Evolutionary conservation across 495 filamentous ascomycete genomes (phyloP).

Genomic region (Cryomyces minteri): DNA sequence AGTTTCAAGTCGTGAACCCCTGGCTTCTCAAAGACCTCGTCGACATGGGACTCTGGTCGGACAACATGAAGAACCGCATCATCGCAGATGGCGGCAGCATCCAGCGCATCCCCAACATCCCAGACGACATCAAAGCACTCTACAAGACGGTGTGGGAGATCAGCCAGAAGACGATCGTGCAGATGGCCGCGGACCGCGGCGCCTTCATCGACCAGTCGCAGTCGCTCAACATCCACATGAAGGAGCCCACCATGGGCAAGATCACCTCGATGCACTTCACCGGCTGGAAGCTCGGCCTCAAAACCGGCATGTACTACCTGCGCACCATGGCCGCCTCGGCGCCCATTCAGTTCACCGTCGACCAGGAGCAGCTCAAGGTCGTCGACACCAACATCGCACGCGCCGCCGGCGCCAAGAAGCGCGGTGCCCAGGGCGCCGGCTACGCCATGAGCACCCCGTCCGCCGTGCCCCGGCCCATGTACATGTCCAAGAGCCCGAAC

Average conservation of each 20-base stretch:
- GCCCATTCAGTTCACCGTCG: conserved; percentile 97
- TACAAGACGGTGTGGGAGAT: conserved; percentile 99
- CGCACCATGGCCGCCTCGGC: conserved; percentile 93
- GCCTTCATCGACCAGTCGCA: conserved; percentile 98
- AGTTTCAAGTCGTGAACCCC: conserved; percentile 99
- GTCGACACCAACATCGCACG: conserved; percentile 67
- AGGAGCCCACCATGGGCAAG: conserved; percentile 98
- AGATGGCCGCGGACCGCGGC: conserved; percentile 97
- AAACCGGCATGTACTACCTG: conserved; percentile 99
- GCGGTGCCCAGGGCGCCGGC: conserved; percentile 25
- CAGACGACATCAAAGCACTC: conserved; percentile 82
- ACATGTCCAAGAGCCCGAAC: conserved; percentile 30
- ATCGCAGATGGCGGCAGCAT: conserved; percentile 92
- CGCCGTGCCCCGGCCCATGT: conserved; percentile 42
- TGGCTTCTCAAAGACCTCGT: conserved; percentile 98
- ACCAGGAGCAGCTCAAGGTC: conserved; percentile 88
- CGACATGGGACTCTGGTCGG: conserved; percentile 94
- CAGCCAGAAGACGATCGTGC: conserved; percentile 82
- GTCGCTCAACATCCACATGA: conserved; percentile 97
- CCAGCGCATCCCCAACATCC: conserved; percentile 91
- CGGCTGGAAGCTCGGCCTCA: conserved; percentile 95
- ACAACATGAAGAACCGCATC: conserved; percentile 99
- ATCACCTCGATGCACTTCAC: conserved; percentile 99
- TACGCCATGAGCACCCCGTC: conserved; percentile 22
- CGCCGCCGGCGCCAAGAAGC: conserved; percentile 44